Percentiles rank a stretch among this genome's conserved stretches.
Conservation (phyloP, 2,329 filamentous ascomycete species). For the Stromatinia cepivora region DNA sequence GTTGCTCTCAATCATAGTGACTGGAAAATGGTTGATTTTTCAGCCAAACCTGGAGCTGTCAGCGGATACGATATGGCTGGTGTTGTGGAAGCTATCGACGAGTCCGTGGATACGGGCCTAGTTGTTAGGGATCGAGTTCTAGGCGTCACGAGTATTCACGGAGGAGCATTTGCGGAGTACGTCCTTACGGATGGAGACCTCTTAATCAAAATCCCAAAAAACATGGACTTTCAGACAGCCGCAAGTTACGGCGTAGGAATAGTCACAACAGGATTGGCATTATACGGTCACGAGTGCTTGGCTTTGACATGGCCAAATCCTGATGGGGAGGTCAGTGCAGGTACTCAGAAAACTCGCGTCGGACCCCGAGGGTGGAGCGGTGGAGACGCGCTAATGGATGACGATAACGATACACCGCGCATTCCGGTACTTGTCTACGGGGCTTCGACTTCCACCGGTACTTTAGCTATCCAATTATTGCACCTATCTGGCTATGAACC, state of each 20-base stretch:
- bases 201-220: slow-evolving; percentile 17
- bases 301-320: neutral
- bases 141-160: slow-evolving; percentile 19
- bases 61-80: slow-evolving; percentile 22
- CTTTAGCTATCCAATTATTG: slow-evolving; percentile 21
- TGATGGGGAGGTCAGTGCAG: neutral
- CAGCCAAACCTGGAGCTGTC: slow-evolving; percentile 18
- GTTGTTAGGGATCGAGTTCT: slow-evolving; percentile 19
- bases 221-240: neutral
- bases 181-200: slow-evolving; percentile 14
- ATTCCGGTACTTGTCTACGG: slow-evolving; percentile 24
- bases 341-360: slow-evolving; percentile 6
- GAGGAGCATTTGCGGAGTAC: slow-evolving; percentile 24
- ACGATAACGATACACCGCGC: neutral
- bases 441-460: slow-evolving; percentile 21
- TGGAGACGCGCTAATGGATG: neutral
- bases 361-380: slow-evolving; percentile 21
- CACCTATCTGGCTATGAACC: slow-evolving; percentile 18
- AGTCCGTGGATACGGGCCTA: neutral
- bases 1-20: slow-evolving; percentile 23
- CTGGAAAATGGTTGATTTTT: slow-evolving; percentile 21
- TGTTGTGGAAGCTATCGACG: slow-evolving; percentile 17
- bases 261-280: slow-evolving; percentile 15
- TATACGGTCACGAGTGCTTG: slow-evolving; percentile 12
- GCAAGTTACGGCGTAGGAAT: slow-evolving; percentile 10